Conservation (phyloP, 257 asterid genomes). For the Eustoma russellianum region DNA sequence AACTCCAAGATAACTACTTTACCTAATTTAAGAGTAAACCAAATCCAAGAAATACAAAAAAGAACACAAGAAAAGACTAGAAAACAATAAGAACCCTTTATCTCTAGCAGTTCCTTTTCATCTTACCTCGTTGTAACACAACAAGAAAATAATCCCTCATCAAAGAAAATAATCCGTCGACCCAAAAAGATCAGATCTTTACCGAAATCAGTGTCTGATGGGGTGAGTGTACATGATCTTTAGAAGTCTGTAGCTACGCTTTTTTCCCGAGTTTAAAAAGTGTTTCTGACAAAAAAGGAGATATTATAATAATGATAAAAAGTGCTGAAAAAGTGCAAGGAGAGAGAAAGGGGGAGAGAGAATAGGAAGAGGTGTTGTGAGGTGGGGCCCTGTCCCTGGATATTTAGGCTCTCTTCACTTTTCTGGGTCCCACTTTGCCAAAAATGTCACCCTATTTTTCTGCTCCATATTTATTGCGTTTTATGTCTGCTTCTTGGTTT, state of each 20-base stretch:
- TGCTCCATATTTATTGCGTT: too few relatives aligned
- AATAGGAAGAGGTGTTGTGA: too few relatives aligned
- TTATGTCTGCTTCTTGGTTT: not conserved
- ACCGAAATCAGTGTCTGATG: slow-evolving; percentile 9
- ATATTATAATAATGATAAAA: slow-evolving; percentile 28
- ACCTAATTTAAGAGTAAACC: slow-evolving; percentile 28
- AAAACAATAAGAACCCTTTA: slow-evolving; percentile 9
- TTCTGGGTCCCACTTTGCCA: slow-evolving; percentile 4
- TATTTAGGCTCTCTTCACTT: slow-evolving; percentile 25
- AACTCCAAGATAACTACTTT: slow-evolving; percentile 19
- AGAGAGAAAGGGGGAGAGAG: slow-evolving; percentile 11
- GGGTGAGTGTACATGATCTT: slow-evolving; percentile 1
- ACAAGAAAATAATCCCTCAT: too few relatives aligned
- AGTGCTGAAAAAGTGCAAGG: too few relatives aligned
- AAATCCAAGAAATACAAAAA: slow-evolving; percentile 10
- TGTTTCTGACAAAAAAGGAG: slow-evolving; percentile 23
- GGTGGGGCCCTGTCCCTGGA: too few relatives aligned
- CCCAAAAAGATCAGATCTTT: slow-evolving; percentile 16
- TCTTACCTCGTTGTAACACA: not conserved
- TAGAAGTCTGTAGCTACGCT: slow-evolving; percentile 9
- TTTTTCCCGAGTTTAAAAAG: slow-evolving; percentile 12
- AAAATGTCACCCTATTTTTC: too few relatives aligned
- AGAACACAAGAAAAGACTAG: slow-evolving; percentile 1
- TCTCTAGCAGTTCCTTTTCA: slow-evolving; percentile 22
- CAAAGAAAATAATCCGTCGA: slow-evolving; percentile 11